Base-by-base conservation (phyloP, 2,329 filamentous ascomycete genomes). In the Volutella citrinella region DNA sequence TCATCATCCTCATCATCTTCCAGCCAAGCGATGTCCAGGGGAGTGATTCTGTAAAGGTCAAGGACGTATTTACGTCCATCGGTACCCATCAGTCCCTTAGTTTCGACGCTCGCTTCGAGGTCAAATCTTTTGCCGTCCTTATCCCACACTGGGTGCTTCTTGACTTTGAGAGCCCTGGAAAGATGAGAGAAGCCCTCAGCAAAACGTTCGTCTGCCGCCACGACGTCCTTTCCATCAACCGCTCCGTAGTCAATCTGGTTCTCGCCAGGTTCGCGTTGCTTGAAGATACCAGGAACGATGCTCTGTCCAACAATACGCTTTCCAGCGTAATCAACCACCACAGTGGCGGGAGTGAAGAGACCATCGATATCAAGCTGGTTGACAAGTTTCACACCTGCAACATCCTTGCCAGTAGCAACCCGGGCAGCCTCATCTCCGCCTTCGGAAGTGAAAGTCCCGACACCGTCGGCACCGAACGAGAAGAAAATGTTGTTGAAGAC, bases 401-500 rank as follows among this genome's bases (percentile, higher is more conserved):
- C 90, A 55, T 98, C 93, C 68, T 98, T 98, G 45, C 90, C 91
- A 6, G 94, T 95, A 17, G 94, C 93, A 37, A 97, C 88, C 39
- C 91, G 81, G 11, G 93, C 93, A 46, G 93, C 93, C 66, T 98
- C 93, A 48, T 98, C 91, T 14, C 93, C 93, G 48, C 93, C 93
- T 66, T 98, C 93, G 4, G 85, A 90, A 10, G 89, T 90, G 62
- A 98, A 98, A 12, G 93, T 98, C 26, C 93, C 91, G 27, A 97
- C 93, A 32, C 93, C 94, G 60, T 98, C 93, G 27, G 93, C 91
- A 43, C 93, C 93, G 52, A 96, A 97, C 1, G 93, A 97, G 71
- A 95, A 98, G 71, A 98, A 98, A 49, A 98, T 89, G 65, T 98
- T 98, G 73, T 97, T 97, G 72, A 97, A 96, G 16, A 98, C 91